Evolutionary conservation across 2,329 filamentous ascomycete genomes (phyloP).

Genomic region (Ceratocystis eucalypticola): DNA sequence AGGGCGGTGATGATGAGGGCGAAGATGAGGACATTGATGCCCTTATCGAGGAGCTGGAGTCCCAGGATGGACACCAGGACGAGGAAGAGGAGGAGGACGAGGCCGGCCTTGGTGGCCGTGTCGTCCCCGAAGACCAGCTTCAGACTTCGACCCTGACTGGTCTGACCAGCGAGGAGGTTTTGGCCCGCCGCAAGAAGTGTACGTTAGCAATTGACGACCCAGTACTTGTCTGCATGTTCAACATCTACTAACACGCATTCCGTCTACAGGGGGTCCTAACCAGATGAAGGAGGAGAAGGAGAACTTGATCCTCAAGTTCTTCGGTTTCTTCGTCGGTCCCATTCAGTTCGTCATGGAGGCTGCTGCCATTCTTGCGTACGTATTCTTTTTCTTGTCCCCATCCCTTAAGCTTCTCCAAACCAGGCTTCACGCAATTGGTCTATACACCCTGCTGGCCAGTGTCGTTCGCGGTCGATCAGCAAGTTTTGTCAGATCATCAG

Average conservation of each 20-base stretch:
- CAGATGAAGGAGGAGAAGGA: conserved; percentile 87
- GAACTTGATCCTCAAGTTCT: conserved; percentile 71
- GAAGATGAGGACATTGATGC: conserved; percentile 75
- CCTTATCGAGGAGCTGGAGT: conserved; percentile 78
- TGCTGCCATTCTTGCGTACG: conserved; percentile 67
- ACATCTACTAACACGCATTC: conserved; percentile 23
- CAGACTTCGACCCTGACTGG: conserved; percentile 57
- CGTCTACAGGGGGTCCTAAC: conserved; percentile 52
- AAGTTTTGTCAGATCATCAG: background rate
- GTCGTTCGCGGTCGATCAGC: conserved; percentile 1
- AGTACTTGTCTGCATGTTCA: background rate
- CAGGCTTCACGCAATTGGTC: background rate
- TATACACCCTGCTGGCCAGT: background rate
- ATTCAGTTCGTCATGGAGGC: conserved; percentile 92
- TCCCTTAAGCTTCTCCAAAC: background rate
- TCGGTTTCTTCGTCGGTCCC: conserved; percentile 70
- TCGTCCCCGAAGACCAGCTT: conserved; percentile 60
- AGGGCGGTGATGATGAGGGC: conserved; percentile 43
- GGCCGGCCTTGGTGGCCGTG: conserved; percentile 37
- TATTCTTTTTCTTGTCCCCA: conserved; percentile 49
- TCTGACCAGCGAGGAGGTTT: conserved; percentile 59
- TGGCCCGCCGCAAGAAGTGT: conserved; percentile 49
- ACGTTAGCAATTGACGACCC: conserved; percentile 26
- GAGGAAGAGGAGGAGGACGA: conserved; percentile 48
- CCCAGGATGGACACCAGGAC: conserved; percentile 55